Conservation (phyloP, 805 yeast genomes). For the Ogataea saltuana region DNA sequence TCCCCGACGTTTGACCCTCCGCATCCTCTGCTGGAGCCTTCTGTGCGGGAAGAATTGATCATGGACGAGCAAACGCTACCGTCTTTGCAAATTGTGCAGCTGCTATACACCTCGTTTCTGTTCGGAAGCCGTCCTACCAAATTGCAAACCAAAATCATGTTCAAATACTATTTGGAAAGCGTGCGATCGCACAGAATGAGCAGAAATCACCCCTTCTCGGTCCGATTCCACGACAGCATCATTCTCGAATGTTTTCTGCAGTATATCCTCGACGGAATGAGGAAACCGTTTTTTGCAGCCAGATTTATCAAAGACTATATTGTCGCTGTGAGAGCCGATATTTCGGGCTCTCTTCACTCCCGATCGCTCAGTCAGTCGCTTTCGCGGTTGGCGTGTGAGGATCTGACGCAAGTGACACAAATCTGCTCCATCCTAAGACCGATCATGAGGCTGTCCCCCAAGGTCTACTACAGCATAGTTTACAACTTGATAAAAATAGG, state of each 20-base stretch:
- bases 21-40: constrained; percentile 14
- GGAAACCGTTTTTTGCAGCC: constrained; percentile 17
- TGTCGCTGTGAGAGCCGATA: background rate
- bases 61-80: constrained; percentile 6
- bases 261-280: constrained; percentile 8
- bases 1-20: constrained; percentile 4
- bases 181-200: background rate
- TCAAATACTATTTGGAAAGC: constrained; percentile 9
- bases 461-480: constrained; percentile 21
- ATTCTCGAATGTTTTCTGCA: constrained; percentile 24
- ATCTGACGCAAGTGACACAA: constrained; percentile 14
- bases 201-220: constrained; percentile 22
- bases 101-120: constrained; percentile 12
- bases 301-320: constrained; percentile 10
- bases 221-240: constrained; percentile 17
- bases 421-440: constrained; percentile 7
- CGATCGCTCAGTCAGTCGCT: constrained; percentile 11
- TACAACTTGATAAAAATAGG: constrained; percentile 21
- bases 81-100: constrained; percentile 8
- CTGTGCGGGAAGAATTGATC: constrained; percentile 19
- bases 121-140: constrained; percentile 11
- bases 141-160: constrained; percentile 12
- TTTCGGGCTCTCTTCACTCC: constrained; percentile 9
- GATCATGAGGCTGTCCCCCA: constrained; percentile 8
- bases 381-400: constrained; percentile 14